Percentiles rank a stretch among this genome's conserved stretches.
Evolutionary conservation across 2,329 filamentous ascomycete genomes (phyloP).

Genomic region (Hymenoscyphus salicellus): DNA sequence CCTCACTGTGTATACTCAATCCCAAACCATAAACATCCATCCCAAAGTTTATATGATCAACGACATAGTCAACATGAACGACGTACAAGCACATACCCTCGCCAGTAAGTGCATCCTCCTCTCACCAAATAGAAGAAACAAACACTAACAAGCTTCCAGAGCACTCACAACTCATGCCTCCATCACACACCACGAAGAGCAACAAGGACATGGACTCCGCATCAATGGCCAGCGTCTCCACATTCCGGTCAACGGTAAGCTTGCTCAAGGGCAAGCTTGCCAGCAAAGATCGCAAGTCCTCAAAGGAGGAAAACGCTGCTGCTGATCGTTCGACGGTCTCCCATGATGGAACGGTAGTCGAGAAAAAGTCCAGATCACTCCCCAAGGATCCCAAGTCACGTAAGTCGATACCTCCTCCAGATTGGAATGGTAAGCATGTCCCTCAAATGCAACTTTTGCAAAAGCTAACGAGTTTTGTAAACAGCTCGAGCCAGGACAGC

Average conservation of each 20-base stretch:
- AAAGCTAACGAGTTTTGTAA: slow-evolving; percentile 16
- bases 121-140: slow-evolving; percentile 13
- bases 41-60: too few relatives aligned
- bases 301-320: slow-evolving; percentile 14
- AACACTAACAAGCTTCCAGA: slow-evolving; percentile 26
- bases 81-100: not conserved
- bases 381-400: slow-evolving; percentile 18
- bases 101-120: not conserved
- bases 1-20: not conserved
- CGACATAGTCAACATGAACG: not conserved
- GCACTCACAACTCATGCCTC: slow-evolving; percentile 20
- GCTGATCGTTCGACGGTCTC: not conserved
- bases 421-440: slow-evolving; percentile 18
- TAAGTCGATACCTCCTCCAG: slow-evolving; percentile 14
- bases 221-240: slow-evolving; percentile 29
- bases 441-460: not conserved
- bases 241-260: slow-evolving; percentile 28
- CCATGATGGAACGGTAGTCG: slow-evolving; percentile 10
- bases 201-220: slow-evolving; percentile 20
- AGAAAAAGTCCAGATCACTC: slow-evolving; percentile 11
- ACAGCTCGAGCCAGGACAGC: slow-evolving; percentile 26
- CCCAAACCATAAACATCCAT: not conserved
- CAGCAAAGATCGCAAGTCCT: slow-evolving; percentile 17
- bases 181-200: slow-evolving; percentile 27
- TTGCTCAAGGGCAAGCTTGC: slow-evolving; percentile 27